Evolutionary conservation across 2,329 filamentous ascomycete genomes (phyloP), one percentile per base, ranked within the genome.

Genomic region (Penicillium olsonii): DNA sequence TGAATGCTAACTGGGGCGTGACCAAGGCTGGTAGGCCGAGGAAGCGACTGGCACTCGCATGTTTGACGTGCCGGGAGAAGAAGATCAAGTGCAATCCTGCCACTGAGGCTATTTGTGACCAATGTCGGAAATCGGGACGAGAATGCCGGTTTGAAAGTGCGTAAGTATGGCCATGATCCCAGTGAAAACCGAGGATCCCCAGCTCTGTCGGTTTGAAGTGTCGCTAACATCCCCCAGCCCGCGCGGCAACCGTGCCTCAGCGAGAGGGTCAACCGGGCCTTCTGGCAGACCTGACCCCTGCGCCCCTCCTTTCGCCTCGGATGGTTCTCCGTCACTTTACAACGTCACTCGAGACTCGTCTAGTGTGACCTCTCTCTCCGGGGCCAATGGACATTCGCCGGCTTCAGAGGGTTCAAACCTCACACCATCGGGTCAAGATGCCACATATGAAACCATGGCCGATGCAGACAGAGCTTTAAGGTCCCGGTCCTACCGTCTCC

Each of bases 31-130:
- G 92, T 12, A 96, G 95, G 74, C 91, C 92, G 40, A 84, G 92
- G 59, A 96, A 96, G 75, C 82, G 92, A 48, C 78, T 96, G 48
- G 91, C 92, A 19, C 91, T 95, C 68, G 90, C 90, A n/a, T 96
- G 92, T 66, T 80, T 95, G 50, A 94, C 90, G 11, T 96, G 92
- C 68, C 84, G 92, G 42, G 91, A 96, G 74, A 96, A 96, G 83
- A 96, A 96, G 78, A 95, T 96, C 75, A 96, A 95, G 71, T 96
- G 92, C 65, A 90, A 96, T 57, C 92, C 91, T 1, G 90, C 39
- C 10, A 12, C 40, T 8, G 40, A 44, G 24, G 45, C 39, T 15
- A n/a, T 48, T 60, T 96, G 92, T 62, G 83, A 92, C 45, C 91
- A 96, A 72, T 96, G 92, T 68, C 87, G 94, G 67, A 96, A 95